phyloP scores from a whole-genome alignment of 2,329 filamentous ascomycete genomes.

The Rutstroemia sp. region DNA sequence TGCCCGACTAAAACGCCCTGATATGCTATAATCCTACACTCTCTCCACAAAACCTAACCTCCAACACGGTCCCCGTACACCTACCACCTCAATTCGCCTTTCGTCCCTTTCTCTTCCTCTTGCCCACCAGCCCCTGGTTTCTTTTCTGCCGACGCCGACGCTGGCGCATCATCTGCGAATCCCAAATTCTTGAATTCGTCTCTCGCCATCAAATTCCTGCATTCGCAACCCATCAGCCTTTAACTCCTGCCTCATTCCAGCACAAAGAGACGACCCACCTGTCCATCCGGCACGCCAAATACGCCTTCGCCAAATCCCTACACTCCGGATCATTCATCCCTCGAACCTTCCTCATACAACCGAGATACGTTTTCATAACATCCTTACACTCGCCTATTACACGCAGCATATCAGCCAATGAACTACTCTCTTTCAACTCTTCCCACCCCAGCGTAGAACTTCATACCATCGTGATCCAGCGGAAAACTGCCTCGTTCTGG shows the following conservation, averaged over 20 bases:
- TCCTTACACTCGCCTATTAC: slow-evolving; percentile 79
- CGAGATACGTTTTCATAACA: slow-evolving; percentile 77
- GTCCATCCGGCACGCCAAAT: slow-evolving; percentile 91
- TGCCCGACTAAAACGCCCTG: background rate
- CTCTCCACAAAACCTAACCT: background rate
- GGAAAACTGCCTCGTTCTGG: slow-evolving; percentile 92
- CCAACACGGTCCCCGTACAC: background rate
- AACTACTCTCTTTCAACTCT: background rate
- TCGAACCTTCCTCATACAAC: slow-evolving; percentile 75
- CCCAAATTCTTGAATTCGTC: slow-evolving; percentile 95
- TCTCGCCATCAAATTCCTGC: slow-evolving; percentile 87
- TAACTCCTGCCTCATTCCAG: background rate
- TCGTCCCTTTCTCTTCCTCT: slow-evolving; percentile 17
- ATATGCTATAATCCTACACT: background rate
- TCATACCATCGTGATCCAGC: slow-evolving; percentile 80
- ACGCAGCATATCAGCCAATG: background rate
- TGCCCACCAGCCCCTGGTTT: slow-evolving; percentile 11
- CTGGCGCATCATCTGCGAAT: slow-evolving; percentile 41
- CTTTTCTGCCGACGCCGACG: slow-evolving; percentile 11
- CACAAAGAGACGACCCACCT: slow-evolving; percentile 47
- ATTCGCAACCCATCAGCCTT: background rate
- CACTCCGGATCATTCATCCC: slow-evolving; percentile 85
- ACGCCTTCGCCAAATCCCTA: slow-evolving; percentile 77
- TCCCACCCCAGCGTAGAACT: background rate
- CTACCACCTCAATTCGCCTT: slow-evolving; percentile 27